Base-by-base conservation (phyloP, 2,329 filamentous ascomycete genomes). In the Xylariaceae sp. region DNA sequence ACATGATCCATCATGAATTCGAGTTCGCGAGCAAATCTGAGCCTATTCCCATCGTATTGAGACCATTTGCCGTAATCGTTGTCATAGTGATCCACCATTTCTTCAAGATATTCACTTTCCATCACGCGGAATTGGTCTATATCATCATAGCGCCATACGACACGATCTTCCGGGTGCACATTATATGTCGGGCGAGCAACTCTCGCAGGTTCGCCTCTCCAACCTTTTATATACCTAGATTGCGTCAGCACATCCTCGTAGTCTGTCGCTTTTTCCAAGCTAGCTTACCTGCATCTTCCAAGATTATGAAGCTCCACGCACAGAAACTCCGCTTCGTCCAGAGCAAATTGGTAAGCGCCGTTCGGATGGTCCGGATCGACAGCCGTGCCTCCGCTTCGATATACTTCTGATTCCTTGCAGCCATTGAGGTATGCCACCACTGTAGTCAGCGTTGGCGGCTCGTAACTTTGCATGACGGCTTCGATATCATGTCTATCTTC, bases 131-230 rank as follows among this genome's bases (percentile, higher is more conserved):
- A 59, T 12, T 57, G 40, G 1, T 40, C 9, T 1, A 30, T 1
- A 4, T 50, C 43, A n/a, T 27, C 7, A 45, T 69, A 61, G 26
- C 67, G 65, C 68, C 68, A 70, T 11, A 48, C 50, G 8, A 70
- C 56, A 37, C 66, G 66, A 37, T 68, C 59, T 54, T 70, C 68
- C 1, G 67, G 67, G 40, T 65, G 65, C 9, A 66, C 34, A 4
- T 52, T 55, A 47, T 65, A 67, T 3, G 12, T 31, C 12, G 63
- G 64, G 9, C 61, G 59, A 31, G 9, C 51, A 37, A 68, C 57
- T 11, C 29, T 49, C 30, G 54, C 50, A 29, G 51, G 54, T 30
- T 55, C 12, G 3, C 5, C 6, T 6, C 49, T 35, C 9, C 26
- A 45, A 8, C 19, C 31, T 19, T 54, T 47, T 34, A 34, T 46